Conservation (phyloP, 192 early-diverging fungal genomes). For the Gonapodya prolifera region DNA sequence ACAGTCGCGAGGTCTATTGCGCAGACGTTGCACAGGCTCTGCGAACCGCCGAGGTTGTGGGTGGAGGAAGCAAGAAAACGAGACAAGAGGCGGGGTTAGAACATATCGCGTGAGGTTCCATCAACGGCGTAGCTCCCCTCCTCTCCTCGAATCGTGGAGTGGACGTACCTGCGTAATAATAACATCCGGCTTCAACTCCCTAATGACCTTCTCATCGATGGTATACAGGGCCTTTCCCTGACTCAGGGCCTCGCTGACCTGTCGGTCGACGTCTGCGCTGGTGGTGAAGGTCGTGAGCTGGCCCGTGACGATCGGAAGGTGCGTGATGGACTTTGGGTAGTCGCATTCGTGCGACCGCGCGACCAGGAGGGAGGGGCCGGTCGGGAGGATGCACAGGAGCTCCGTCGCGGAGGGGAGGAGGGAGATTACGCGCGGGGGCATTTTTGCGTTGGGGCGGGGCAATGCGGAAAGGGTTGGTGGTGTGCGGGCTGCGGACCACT, state of each 20-base stretch:
- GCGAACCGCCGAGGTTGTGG: not conserved
- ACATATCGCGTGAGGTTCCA: not conserved
- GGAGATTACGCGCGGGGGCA: conserved; percentile 22
- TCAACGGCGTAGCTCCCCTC: not conserved
- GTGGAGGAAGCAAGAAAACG: not conserved
- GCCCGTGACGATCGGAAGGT: conserved; percentile 33
- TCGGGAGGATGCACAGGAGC: conserved; percentile 19
- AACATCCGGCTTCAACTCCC: conserved; percentile 23
- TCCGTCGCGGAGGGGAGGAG: conserved; percentile 33
- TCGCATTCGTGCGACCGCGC: conserved; percentile 34
- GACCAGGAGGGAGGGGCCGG: conserved; percentile 18
- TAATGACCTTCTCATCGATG: conserved; percentile 21
- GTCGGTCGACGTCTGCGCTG: conserved; percentile 28
- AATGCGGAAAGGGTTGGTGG: not conserved
- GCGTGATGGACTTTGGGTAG: conserved; percentile 20
- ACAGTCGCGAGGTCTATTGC: conserved; percentile 39
- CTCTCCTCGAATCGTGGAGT: too few relatives aligned
- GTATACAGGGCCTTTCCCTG: conserved; percentile 32
- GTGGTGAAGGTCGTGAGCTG: conserved; percentile 32
- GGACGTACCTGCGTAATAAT: conserved; percentile 33
- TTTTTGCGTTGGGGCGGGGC: not conserved
- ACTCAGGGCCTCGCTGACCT: conserved; percentile 25
- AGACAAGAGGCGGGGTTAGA: not conserved
- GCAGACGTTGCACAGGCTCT: conserved; percentile 39
- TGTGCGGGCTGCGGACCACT: too few relatives aligned